Evolutionary conservation across 1,284 basidiomycete genomes (phyloP), one percentile per base, ranked within the genome.

Genomic region (Violaceomyces palustris): DNA sequence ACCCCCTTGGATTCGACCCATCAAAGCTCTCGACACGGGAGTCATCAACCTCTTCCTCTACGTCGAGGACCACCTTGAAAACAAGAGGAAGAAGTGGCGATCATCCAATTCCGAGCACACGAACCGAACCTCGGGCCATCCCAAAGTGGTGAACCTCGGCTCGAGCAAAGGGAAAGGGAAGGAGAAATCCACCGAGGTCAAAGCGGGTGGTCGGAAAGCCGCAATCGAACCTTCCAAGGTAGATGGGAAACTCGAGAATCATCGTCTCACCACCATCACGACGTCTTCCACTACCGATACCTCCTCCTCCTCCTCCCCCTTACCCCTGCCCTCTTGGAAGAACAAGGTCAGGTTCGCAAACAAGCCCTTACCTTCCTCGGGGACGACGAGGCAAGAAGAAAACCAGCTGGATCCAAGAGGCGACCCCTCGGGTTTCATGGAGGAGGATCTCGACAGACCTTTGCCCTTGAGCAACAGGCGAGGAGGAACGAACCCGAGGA

Each of bases 11-110:
- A 52, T 56, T 26, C 48, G 51, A 12, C 57, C 49, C 1, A 61
- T 56, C 49, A 61, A 60, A 39, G 49, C 51, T 3, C 57, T 61
- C 34, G 52, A 56, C 22, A 52, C 51, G 0, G 53, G 52, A 35
- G 52, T 61, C 1, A 56, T 56, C 43, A 61, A 56, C 18, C 39
- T 61, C 24, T 52, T 61, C 52, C 52, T 56, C n/a, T 56, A 52
- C 17, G 41, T 56, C 47, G 52, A 61, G 37, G 57, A 61, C 27
- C 45, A 61, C 29, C 32, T 60, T n/a, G 36, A 37, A 10, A 49
- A 48, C 27, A 60, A 60, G 31, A 12, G 14, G 14, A 12, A 17
- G 6, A 8, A 28, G 26, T 8, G 9, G 26, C 29, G 14, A 30
- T 30, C 29, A 12, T 6, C 5, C 26, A 14, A 27, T 27, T 53